Conservation (phyloP, 1,284 basidiomycete genomes). For the Thelephora terrestris region DNA sequence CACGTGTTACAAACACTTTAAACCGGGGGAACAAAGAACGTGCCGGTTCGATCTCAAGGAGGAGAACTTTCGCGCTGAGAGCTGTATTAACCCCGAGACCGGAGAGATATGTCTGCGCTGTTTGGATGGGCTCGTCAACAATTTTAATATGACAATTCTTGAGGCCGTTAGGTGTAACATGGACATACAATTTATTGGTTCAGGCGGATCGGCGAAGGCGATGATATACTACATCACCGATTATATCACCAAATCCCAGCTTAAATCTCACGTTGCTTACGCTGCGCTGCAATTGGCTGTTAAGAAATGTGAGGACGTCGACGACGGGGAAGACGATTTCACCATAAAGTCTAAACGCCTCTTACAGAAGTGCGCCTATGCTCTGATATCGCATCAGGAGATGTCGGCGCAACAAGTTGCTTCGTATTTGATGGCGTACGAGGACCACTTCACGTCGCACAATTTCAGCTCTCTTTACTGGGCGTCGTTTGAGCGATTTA, state of each 20-base stretch:
- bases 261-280: slow-evolving; percentile 28
- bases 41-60: slow-evolving; percentile 24
- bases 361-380: slow-evolving; percentile 27
- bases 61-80: not conserved
- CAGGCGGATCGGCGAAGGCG: slow-evolving; percentile 28
- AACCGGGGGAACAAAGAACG: slow-evolving; percentile 18
- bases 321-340: slow-evolving; percentile 9
- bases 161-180: slow-evolving; percentile 27
- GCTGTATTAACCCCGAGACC: slow-evolving; percentile 19
- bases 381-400: slow-evolving; percentile 28
- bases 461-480: slow-evolving; percentile 25
- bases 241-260: slow-evolving; percentile 30
- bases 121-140: slow-evolving; percentile 21
- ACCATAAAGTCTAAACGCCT: slow-evolving; percentile 18
- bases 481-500: slow-evolving; percentile 23
- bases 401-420: slow-evolving; percentile 28
- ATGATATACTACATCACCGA: slow-evolving; percentile 32
- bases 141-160: slow-evolving; percentile 28
- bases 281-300: slow-evolving; percentile 25
- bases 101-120: slow-evolving; percentile 20
- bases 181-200: slow-evolving; percentile 31
- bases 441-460: slow-evolving; percentile 30
- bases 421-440: slow-evolving; percentile 24
- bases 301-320: slow-evolving; percentile 15
- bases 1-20: slow-evolving; percentile 31